Conservation (phyloP, 2,329 filamentous ascomycete genomes). For the Periglandula ipomoeae region DNA sequence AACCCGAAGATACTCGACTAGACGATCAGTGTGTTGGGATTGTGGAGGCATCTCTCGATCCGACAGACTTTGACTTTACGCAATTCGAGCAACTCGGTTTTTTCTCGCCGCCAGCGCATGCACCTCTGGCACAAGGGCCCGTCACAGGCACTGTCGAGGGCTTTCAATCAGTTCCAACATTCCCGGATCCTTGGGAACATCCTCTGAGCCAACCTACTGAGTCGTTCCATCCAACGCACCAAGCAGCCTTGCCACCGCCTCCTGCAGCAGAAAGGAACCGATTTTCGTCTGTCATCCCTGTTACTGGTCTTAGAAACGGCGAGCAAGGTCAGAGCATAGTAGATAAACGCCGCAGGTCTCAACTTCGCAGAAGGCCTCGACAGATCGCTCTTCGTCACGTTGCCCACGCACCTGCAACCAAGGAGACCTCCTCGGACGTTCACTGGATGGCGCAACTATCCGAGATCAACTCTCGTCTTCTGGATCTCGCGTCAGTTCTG, state of each 20-base stretch:
- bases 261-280: background rate
- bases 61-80: constrained; percentile 25
- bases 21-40: constrained; percentile 19
- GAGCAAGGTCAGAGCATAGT: background rate
- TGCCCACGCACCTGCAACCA: constrained; percentile 12
- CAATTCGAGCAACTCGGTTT: constrained; percentile 24
- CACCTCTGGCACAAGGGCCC: constrained; percentile 21
- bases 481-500: constrained; percentile 26
- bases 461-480: constrained; percentile 27
- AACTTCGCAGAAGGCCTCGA: constrained; percentile 18
- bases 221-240: constrained; percentile 1
- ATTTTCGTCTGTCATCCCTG: background rate
- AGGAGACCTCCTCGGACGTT: constrained; percentile 14
- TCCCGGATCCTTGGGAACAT: constrained; percentile 17
- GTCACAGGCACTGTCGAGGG: constrained; percentile 12
- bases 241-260: background rate
- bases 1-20: constrained; percentile 14
- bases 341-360: constrained; percentile 17
- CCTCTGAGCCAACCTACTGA: constrained; percentile 9
- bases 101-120: constrained; percentile 14
- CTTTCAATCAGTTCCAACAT: constrained; percentile 11
- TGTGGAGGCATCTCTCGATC: constrained; percentile 20
- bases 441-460: constrained; percentile 31
- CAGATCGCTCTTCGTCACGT: constrained; percentile 24
- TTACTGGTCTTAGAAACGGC: background rate